Base-by-base conservation (phyloP, 2,329 filamentous ascomycete species). In the Neoarthrinium moseri region DNA sequence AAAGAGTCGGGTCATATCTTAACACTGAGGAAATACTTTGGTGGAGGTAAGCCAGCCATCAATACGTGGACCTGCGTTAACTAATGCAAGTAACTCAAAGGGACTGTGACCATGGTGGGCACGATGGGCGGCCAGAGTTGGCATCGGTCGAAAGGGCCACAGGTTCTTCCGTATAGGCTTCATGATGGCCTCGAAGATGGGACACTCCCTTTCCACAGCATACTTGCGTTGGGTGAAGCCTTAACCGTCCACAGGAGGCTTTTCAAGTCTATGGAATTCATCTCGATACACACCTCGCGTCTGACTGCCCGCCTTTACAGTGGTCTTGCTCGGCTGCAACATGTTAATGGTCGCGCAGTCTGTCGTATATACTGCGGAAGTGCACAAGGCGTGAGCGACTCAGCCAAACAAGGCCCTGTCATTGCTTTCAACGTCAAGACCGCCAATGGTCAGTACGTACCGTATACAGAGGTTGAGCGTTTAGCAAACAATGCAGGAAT, bases 111-210 rank as follows among this genome's bases (percentile, higher is more conserved):
- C 41, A 80, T 83, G 72, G 75, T 84, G 21, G 74, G 76, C 5
- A 69, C 73, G 17, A 61, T 76, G 33, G 72, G 71, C 13, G 63
- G 69, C 51, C 23, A 39, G 30, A 46, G 36, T 18, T 42, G 37
- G 49, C 44, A 52, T 23, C 38, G 34, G 2, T 35, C 35, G 8
- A 56, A 62, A 18, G 54, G 56, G 20, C 48, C 43, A 5, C 53
- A 60, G 13, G 55, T 57, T 2, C 56, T 59, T 18, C 56, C 55
- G 27, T 73, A 70, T 42, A 68, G 71, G 36, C 65, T 83, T 4
- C 80, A 86, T 55, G 79, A 83, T 33, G 71, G 73, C 2, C 71
- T 87, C 6, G 84, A 88, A 57, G 84, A 88, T 53, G 84, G 84
- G 1, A 87, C 83, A 1, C 64, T 83, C 8, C 79, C 83, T 2